phyloP scores from a whole-genome alignment of 2,329 filamentous ascomycete genomes.

The Emergomyces orientalis region DNA sequence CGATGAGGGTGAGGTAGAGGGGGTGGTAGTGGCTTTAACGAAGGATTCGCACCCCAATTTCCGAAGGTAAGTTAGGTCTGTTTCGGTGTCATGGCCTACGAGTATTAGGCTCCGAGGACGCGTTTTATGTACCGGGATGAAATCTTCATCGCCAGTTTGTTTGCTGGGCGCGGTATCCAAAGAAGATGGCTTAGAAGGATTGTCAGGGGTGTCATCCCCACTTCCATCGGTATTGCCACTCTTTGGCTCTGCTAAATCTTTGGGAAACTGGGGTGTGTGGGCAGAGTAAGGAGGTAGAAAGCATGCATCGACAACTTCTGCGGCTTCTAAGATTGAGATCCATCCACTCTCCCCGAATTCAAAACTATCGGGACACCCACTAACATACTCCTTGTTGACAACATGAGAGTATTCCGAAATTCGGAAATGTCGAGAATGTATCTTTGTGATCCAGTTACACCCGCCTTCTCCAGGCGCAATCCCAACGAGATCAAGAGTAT shows the following conservation, averaged over 20 bases:
- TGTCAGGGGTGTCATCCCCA: background rate
- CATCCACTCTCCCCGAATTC: constrained; percentile 56
- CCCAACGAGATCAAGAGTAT: constrained; percentile 52
- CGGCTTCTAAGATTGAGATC: constrained; percentile 39
- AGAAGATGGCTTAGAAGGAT: background rate
- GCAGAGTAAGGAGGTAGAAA: constrained; percentile 49
- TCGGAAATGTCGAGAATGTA: constrained; percentile 66
- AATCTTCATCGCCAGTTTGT: background rate
- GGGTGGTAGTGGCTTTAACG: constrained; percentile 26
- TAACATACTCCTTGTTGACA: constrained; percentile 58
- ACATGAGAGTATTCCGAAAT: constrained; percentile 59
- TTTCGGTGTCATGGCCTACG: constrained; percentile 63
- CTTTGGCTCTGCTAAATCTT: background rate
- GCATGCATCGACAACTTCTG: constrained; percentile 42
- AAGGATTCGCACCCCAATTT: constrained; percentile 45
- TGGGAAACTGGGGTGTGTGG: constrained; percentile 9
- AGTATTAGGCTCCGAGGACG: constrained; percentile 55
- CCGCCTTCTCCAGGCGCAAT: constrained; percentile 54
- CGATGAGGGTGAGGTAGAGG: background rate
- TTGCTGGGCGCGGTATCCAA: background rate
- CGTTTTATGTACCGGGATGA: constrained; percentile 4
- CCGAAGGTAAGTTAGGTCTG: constrained; percentile 61
- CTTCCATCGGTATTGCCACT: background rate
- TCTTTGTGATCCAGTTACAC: constrained; percentile 55
- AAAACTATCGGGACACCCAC: constrained; percentile 68